Evolutionary conservation across 2,329 filamentous ascomycete genomes (phyloP), one percentile per base, ranked within the genome.

Genomic region (Byssoonygena ceratinophila): DNA sequence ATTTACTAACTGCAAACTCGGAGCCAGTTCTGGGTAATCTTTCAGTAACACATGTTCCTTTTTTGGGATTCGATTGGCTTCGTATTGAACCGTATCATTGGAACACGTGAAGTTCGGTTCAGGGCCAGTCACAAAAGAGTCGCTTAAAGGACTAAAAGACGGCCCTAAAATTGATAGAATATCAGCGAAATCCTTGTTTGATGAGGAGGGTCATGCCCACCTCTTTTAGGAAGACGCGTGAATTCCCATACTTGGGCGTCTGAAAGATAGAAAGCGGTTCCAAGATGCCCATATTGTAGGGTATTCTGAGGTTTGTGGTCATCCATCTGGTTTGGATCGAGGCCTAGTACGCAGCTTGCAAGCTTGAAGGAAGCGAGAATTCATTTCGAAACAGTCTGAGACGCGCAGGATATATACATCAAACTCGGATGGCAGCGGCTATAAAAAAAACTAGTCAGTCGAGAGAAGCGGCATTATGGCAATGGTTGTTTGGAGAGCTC

Each of bases 281-380:
- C 78, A 52, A 78, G 67, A 60, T 80, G 76, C 68, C 79, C 79
- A 66, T 79, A 81, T 55, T 75, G 75, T 49, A 81, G 74, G 70
- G 74, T 70, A 40, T 31, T 4, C 65, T 66, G 65, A 45, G 66
- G 62, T 40, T 65, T 61, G 57, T 65, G 64, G 58, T 81, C 75
- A 81, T 74, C 76, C 79, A 82, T 82, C 69, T 61, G 77, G 75
- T 66, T 69, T 69, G 62, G 62, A 54, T 65, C 60, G 63, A 56
- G 58, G 60, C 57, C 59, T 66, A 45, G 59, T 39, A 56, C 56
- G 61, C 57, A 55, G 59, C 57, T 51, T 57, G 52, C 57, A 59
- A 56, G 54, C 52, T 56, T 41, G 51, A 53, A 54, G 56, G 57
- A 39, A 49, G 20, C 23, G 34, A 32, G 27, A 22, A 49, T 29